Conservation (phyloP, 2,329 filamentous ascomycete genomes). For the Cladophialophora immunda region DNA sequence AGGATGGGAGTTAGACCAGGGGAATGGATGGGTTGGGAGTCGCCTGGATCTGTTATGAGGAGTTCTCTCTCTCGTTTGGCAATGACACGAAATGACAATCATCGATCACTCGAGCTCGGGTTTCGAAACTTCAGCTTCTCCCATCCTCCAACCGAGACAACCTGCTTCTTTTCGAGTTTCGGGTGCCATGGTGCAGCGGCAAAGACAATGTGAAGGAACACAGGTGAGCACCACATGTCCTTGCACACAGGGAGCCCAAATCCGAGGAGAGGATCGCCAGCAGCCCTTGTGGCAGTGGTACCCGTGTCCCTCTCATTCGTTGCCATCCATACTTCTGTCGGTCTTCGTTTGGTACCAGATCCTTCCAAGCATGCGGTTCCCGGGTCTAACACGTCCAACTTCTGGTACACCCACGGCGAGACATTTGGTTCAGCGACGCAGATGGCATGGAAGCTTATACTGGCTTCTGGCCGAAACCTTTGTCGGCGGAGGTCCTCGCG, state of each 20-base stretch:
- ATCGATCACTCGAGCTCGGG: background rate
- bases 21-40: background rate
- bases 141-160: background rate
- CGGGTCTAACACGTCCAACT: background rate
- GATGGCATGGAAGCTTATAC: background rate
- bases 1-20: background rate
- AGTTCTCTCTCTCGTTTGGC: background rate
- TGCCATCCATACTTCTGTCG: background rate
- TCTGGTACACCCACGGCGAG: background rate
- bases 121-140: background rate
- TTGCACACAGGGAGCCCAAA: background rate
- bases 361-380: background rate
- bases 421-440: background rate
- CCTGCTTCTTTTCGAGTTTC: background rate
- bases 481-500: background rate
- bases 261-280: background rate
- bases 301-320: background rate
- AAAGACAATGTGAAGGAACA: background rate
- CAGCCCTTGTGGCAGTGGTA: background rate
- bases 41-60: background rate
- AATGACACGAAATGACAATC: conserved; percentile 4
- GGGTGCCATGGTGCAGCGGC: background rate
- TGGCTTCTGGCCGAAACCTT: background rate
- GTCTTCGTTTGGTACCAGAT: background rate
- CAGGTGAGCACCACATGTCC: background rate